phyloP scores from a whole-genome alignment of 768 basidiomycete genomes.

The Serendipita sp. region DNA sequence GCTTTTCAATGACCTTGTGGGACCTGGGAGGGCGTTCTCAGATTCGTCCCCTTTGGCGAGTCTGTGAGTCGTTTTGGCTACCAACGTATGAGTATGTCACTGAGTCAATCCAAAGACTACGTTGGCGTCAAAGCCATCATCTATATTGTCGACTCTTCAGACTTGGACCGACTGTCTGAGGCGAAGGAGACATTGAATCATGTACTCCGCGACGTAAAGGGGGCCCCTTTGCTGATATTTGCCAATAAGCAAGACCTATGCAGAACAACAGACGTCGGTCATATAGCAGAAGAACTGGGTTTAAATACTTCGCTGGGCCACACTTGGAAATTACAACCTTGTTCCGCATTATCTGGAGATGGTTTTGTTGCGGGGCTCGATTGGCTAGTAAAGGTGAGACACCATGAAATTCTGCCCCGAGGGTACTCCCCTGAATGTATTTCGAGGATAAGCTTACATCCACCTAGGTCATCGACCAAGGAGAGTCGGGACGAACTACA shows the following conservation, averaged over 20 bases:
- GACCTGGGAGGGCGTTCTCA: not conserved
- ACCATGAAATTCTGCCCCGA: too few species aligned
- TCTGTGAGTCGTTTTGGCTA: not conserved
- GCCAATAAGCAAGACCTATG: slow-evolving; percentile 9
- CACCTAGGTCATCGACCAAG: too few species aligned
- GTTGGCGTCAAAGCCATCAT: slow-evolving; percentile 28
- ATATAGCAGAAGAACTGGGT: not conserved
- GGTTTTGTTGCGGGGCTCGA: slow-evolving; percentile 97
- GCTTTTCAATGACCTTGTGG: not conserved
- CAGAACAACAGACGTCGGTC: not conserved
- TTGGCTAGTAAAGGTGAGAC: slow-evolving; percentile 45
- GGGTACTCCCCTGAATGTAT: too few species aligned
- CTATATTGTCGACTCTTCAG: slow-evolving; percentile 47
- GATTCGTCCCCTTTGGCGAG: not conserved
- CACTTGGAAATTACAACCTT: not conserved
- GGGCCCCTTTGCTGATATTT: slow-evolving; percentile 27
- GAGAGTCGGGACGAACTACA: too few species aligned
- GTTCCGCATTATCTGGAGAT: slow-evolving; percentile 85
- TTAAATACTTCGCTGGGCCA: not conserved
- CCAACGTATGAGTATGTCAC: not conserved
- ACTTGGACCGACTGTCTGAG: slow-evolving; percentile 35
- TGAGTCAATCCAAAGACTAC: not conserved
- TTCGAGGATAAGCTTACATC: too few species aligned
- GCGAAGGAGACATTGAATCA: slow-evolving; percentile 34
- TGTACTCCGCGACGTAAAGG: slow-evolving; percentile 30